A percentile compares a stretch with the other conserved stretches of the same genome.
These are phyloP conservation scores for Chlorella sp. DNA, from an alignment of 139 green algal species.

Conservation along the genomic window DNA sequence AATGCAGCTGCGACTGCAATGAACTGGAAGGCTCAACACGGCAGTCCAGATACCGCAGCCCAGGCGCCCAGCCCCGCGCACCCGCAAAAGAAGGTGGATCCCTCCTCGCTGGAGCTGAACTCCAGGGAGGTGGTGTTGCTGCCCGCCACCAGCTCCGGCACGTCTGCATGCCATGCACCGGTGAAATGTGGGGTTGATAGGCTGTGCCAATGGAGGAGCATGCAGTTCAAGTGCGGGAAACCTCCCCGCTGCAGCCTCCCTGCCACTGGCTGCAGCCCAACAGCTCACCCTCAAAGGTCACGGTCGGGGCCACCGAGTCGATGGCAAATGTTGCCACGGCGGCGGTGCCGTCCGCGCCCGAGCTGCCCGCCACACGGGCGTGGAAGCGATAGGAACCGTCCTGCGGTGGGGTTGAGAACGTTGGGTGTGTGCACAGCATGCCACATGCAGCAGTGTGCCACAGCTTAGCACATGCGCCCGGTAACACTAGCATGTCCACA, in stretches of 20 bases:
- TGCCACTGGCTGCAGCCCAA: no score
- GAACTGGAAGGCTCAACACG: no score
- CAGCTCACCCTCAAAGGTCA: conserved; percentile 11
- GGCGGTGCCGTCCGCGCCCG: not conserved
- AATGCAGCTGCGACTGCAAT: no score
- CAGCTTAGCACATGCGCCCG: no score
- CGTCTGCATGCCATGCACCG: conserved; percentile 20
- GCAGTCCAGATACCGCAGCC: no score
- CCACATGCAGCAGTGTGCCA: no score
- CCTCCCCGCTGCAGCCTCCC: no score
- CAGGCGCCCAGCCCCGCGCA: not conserved
- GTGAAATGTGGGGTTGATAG: no score
- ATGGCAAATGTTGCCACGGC: conserved; percentile 32
- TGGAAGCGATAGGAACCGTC: conserved; percentile 35
- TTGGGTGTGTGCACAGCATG: no score
- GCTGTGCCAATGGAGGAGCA: no score
- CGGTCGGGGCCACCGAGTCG: conserved; percentile 41
- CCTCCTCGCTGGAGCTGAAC: conserved; percentile 41
- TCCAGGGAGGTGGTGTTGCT: not conserved
- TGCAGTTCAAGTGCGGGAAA: no score
- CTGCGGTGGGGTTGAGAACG: not conserved
- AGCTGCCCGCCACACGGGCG: not conserved
- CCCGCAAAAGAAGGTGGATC: conserved; percentile 36
- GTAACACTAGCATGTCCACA: not conserved
- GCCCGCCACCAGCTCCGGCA: not conserved